These are phyloP conservation scores for Claviceps sp. DNA, from an alignment of 2,329 filamentous ascomycete species.

Conservation along the genomic window DNA sequence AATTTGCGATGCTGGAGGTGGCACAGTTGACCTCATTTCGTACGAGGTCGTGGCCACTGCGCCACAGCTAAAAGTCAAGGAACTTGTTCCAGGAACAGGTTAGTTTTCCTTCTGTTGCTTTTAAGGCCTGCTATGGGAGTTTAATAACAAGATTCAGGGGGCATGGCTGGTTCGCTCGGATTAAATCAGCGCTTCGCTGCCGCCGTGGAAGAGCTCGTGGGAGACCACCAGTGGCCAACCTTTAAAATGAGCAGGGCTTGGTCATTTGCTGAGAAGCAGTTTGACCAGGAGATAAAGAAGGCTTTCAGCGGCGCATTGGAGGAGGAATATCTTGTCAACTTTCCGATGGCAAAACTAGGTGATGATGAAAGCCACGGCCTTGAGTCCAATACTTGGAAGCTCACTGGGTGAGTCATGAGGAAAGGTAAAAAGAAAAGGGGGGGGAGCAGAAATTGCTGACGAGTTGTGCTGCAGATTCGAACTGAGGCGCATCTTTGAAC, in stretches of 20 bases:
- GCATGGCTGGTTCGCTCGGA: slow-evolving; percentile 13
- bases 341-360: slow-evolving; percentile 9
- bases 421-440: background rate
- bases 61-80: slow-evolving; percentile 10
- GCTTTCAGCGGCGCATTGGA: slow-evolving; percentile 6
- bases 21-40: slow-evolving; percentile 41
- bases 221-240: slow-evolving; percentile 5
- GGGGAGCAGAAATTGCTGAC: no score
- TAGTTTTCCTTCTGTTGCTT: background rate
- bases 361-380: slow-evolving; percentile 8
- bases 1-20: slow-evolving; percentile 40
- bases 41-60: slow-evolving; percentile 27
- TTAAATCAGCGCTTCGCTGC: slow-evolving; percentile 11
- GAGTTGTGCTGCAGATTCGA: no score
- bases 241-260: slow-evolving; percentile 7
- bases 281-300: slow-evolving; percentile 11
- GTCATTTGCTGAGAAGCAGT: slow-evolving; percentile 6
- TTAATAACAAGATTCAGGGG: slow-evolving; percentile 4
- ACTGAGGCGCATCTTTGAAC: no score
- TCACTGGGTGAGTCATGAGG: slow-evolving; percentile 10
- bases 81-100: slow-evolving; percentile 14
- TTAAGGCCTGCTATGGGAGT: background rate
- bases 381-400: slow-evolving; percentile 8
- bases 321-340: slow-evolving; percentile 10
- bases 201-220: slow-evolving; percentile 9